A percentile compares a stretch with the other conserved stretches of the same genome.
Evolutionary conservation across 108 stramenopile species (phyloP).

Genomic region (Cyclotella distinguenda): DNA sequence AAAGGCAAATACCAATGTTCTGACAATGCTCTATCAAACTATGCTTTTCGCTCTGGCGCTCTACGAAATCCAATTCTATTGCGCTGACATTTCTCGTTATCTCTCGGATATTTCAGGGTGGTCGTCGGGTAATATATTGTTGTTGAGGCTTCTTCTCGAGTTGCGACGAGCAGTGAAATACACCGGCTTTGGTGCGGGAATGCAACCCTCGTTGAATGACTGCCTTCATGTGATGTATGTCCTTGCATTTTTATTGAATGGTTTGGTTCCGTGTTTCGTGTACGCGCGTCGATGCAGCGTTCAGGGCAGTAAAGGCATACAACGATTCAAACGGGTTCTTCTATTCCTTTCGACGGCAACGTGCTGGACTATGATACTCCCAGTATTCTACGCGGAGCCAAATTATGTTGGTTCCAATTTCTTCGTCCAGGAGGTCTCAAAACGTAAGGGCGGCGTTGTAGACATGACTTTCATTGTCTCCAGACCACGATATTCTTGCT

Average conservation of each 20-base stretch:
- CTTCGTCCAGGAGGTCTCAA: no score
- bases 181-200: not conserved
- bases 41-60: not conserved
- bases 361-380: no score
- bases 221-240: constrained; percentile 1
- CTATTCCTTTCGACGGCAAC: no score
- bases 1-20: no score
- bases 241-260: not conserved
- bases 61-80: constrained; percentile 1
- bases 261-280: not conserved
- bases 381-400: no score
- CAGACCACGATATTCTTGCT: constrained; percentile 28
- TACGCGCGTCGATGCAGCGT: no score
- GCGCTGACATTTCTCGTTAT: not conserved
- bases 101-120: not conserved
- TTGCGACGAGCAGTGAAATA: not conserved
- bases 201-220: not conserved
- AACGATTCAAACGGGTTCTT: no score
- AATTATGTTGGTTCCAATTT: no score
- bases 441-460: no score
- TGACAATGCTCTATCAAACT: not conserved
- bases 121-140: not conserved
- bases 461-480: no score
- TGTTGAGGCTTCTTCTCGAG: not conserved
- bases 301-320: no score